These are phyloP conservation scores for Daucus carota DNA, from an alignment of 129 eudicot species.

Conservation along the genomic window DH1_v3.0 NC_030389.2:26742501-26743000, in stretches of 20 bases:
- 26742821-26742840: constrained; percentile 69
- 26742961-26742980: constrained; percentile 25
- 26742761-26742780: constrained; percentile 59
- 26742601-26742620: background rate
- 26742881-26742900: constrained; percentile 37
- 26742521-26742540: background rate
- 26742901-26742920: constrained; percentile 19
- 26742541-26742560: background rate
- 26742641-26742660: background rate
- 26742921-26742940: constrained; percentile 25
- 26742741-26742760: constrained; percentile 65
- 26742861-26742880: constrained; percentile 77
- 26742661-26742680: constrained; percentile 1
- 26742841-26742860: constrained; percentile 78
- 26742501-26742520: background rate
- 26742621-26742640: background rate
- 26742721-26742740: constrained; percentile 75
- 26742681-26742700: constrained; percentile 4
- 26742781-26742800: constrained; percentile 85
- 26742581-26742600: background rate
- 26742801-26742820: constrained; percentile 84
- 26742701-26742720: constrained; percentile 76
- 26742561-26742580: background rate
- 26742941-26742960: constrained; percentile 24
- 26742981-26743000: constrained; percentile 21